Evolutionary conservation across 192 early-diverging fungal genomes (phyloP).

Genomic region (Mortierella claussenii): DNA sequence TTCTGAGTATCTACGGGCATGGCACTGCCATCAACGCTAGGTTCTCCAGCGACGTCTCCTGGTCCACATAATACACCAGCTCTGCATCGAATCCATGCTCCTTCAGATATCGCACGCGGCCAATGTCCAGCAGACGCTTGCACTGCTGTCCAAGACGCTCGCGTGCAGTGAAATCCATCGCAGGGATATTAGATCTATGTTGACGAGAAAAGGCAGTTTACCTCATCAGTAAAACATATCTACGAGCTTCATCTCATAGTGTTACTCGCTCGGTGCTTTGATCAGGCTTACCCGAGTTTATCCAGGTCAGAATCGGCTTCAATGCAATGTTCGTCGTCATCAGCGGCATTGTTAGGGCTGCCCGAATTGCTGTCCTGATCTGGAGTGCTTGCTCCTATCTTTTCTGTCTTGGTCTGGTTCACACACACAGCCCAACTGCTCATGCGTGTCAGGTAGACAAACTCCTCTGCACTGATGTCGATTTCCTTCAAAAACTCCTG

Average conservation of each 20-base stretch:
- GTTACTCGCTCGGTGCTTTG: too few relatives aligned
- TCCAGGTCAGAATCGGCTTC: conserved; percentile 52
- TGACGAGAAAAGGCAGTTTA: too few relatives aligned
- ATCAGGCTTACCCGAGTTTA: conserved; percentile 56
- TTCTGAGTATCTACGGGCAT: not conserved
- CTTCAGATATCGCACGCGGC: conserved; percentile 68
- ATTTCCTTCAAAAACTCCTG: conserved; percentile 67
- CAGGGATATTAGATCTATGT: conserved; percentile 75
- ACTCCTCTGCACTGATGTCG: conserved; percentile 63
- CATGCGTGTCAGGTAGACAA: conserved; percentile 73
- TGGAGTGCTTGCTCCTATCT: not conserved
- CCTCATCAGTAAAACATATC: not conserved
- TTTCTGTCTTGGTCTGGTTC: conserved; percentile 43
- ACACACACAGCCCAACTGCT: conserved; percentile 83
- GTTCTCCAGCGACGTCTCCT: conserved; percentile 78
- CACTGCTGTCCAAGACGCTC: conserved; percentile 74
- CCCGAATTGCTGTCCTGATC: conserved; percentile 40
- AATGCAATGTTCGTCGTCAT: conserved; percentile 47
- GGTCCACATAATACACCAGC: conserved; percentile 80
- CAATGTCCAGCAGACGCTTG: conserved; percentile 84
- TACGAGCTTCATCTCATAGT: too few relatives aligned
- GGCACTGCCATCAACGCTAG: conserved; percentile 72
- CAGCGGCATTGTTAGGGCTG: conserved; percentile 24
- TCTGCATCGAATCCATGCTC: conserved; percentile 69
- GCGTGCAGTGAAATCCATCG: conserved; percentile 68